Evolutionary conservation across 2,329 filamentous ascomycete species (phyloP), one percentile per base, ranked within the genome.

Genomic region (Colletotrichum brevisporum): DNA sequence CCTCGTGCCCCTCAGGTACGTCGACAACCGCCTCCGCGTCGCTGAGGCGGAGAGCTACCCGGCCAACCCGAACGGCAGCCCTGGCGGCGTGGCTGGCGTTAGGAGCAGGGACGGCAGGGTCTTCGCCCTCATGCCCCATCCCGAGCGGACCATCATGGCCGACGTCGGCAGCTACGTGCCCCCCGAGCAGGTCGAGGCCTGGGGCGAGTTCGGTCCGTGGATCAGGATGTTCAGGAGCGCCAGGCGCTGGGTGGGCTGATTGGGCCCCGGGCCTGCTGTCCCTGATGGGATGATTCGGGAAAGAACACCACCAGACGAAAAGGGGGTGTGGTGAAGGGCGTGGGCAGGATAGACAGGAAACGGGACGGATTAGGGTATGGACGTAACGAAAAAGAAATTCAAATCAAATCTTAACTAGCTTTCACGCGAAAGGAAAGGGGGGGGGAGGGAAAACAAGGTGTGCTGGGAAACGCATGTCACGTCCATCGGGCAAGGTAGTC

Each of bases 111-210:
- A 97, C 77, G 94, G 94, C 13, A 88, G 93, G 66, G 93, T 97
- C 1, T 80, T 97, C 73, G 94, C 94, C 6, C 89, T 97, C 83
- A 97, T 98, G 94, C 95, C 95, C 70, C 94, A 97, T 79, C 94
- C 94, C 1, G 94, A 98, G 83, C 89, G 94, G n/a, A 97, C 93
- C 16, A 90, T 97, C 67, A 83, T 97, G 83, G 90, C 89, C 66
- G 93, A 94, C 67, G 91, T 94, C 70, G 90, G 87, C 55, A 95
- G 92, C 79, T 97, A 91, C 79, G 83, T 92, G 71, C 92, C 94
- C 8, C 75, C 75, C 4, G 81, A 81, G 41, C 84, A 89, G 68
- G 71, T 85, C 6, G 88, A 88, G 13, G 85, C 90, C 71, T 95
- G 92, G 92, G 93, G 92, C 31, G 91, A 94, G 73, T 92, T 91